phyloP scores from a whole-genome alignment of 108 stramenopile species.

The Stephanodiscus triporus region DNA sequence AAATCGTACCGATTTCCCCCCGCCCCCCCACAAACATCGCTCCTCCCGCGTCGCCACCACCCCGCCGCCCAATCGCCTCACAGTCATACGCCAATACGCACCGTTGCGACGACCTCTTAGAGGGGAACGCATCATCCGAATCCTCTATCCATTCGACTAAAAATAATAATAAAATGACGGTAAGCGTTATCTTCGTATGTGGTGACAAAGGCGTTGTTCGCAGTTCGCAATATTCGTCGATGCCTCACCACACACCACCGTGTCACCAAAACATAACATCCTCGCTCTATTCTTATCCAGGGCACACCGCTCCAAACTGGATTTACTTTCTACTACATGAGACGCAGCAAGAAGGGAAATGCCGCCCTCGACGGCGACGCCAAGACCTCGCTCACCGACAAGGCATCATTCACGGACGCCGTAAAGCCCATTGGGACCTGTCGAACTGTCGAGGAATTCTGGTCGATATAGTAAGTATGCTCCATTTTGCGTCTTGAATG shows the following conservation, averaged over 20 bases:
- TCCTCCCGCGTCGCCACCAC: too few species aligned
- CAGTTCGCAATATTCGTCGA: neutral
- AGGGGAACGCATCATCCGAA: neutral
- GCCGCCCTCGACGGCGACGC: conserved; percentile 30
- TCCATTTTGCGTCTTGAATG: neutral
- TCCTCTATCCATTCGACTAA: neutral
- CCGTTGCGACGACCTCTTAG: too few species aligned
- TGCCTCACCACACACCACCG: neutral
- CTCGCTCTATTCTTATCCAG: neutral
- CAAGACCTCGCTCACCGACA: conserved; percentile 18
- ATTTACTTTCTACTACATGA: conserved; percentile 79
- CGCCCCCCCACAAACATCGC: too few species aligned
- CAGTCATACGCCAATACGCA: too few species aligned
- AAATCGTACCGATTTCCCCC: too few species aligned
- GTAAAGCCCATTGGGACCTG: conserved; percentile 89
- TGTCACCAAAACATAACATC: too few species aligned
- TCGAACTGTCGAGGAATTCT: conserved; percentile 93
- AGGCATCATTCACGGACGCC: conserved; percentile 43
- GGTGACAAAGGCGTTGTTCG: neutral
- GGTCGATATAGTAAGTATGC: conserved; percentile 69
- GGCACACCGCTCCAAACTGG: conserved; percentile 39
- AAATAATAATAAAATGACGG: neutral
- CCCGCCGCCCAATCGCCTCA: too few species aligned
- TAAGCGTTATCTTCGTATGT: neutral
- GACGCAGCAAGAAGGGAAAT: conserved; percentile 61